Evolutionary conservation across 306 rosid species (phyloP), one percentile per base, ranked within the genome.

Genomic region (Delonix regia): DNA sequence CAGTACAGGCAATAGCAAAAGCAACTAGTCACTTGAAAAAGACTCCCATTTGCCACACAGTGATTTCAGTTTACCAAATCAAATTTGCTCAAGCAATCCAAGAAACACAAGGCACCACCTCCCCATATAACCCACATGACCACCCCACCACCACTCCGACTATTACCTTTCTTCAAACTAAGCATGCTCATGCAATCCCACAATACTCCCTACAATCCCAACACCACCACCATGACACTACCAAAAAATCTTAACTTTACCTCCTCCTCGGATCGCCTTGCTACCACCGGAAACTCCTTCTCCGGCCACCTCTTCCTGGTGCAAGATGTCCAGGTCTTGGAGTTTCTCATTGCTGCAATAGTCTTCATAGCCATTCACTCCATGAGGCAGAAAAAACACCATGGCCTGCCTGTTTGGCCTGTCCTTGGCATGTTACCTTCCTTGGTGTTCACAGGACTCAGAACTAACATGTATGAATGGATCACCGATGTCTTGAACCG

Each of bases 361-460:
- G 87, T 87, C 30, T 95, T 95, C 82, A 25, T 91, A 2, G 73
- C 68, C 53, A 92, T 95, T 24, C 89, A 89, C 56, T 89, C 94
- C 2, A 21, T 95, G 6, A 84, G 97, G 44, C 90, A 87, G 41
- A 92, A 82, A 82, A 86, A 71, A 28, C 86, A 33, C 9, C 87
- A 88, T 36, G 99, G 93, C 63, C 48, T 92, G 13, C 88, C 92
- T 2, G 73, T 81, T 30, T 95, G 97, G 98, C 99, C 98, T 0
- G 39, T 92, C 15, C 74, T 95, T 44, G 98, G 98, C 2, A 92
- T 92, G 99, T 73, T 92, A 27, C 99, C 99, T 18, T 89, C 99
- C 30, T 34, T 95, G 80, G 27, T 64, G 25, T 28, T 84, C 25
- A 2, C 62, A 0, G 92, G 84, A 22, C 73, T 85, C 5, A 86